Base-by-base conservation (phyloP, 345 rosid genomes). In the Gossypioides kirkii region DNA sequence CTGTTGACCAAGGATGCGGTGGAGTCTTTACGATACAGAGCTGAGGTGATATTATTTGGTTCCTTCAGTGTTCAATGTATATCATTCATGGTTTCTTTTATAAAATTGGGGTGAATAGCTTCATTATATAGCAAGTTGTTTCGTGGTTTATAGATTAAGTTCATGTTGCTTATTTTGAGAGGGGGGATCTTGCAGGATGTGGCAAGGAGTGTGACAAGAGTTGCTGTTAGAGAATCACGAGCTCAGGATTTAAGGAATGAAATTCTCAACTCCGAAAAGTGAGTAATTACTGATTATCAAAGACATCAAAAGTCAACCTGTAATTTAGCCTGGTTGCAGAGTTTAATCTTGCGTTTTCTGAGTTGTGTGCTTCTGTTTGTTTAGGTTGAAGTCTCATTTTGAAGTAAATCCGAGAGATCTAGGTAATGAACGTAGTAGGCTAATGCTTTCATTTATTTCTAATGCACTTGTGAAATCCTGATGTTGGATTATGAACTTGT, bases 191-290 rank as follows among this genome's bases (percentile, higher is more conserved):
- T 82, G 76, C 85, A 92, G 98, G 98, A 90, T 82, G 84, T 90
- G 50, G 98, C 94, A 25, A 92, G 90, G 84, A 94, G 98, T 64
- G 97, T 92, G 73, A 94, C 99, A 59, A 89, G 81, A 86, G 22
- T 90, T 77, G 92, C 96, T 10, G 76, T 90, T 41, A 79, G 93
- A 73, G 99, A 95, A 73, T 89, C 97, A 25, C 85, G 99, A 49
- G 99, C 99, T 76, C 91, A 87, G 82, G 96, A 95, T 82, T 79
- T 90, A 78, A 92, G 97, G 74, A 92, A 90, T 74, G 96, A 90
- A 80, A 90, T 92, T 5, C 84, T 95, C 69, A 92, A 95, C 81
- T 95, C 97, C 6, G 96, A 89, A 74, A 95, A 89, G 98, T 92
- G 83, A 90, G 95, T 84, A 65, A 52, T 36, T 74, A 11, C 9